Percentiles rank a stretch among this genome's conserved stretches.
phyloP scores from a whole-genome alignment of 2,329 filamentous ascomycete genomes.

The Trichophyton equinum region DNA sequence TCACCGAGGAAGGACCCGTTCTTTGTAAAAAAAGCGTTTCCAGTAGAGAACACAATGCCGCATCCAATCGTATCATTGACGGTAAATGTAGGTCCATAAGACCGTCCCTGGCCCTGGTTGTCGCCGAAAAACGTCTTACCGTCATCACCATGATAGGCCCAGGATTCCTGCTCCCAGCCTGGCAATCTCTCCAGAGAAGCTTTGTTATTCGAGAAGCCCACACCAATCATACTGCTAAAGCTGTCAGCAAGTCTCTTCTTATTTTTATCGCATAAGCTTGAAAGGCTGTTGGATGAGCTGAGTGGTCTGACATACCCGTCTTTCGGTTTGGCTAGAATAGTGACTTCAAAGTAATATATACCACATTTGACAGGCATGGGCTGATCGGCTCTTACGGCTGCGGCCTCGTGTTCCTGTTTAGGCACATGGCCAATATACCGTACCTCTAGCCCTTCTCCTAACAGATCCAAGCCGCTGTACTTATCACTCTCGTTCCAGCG shows the following conservation, averaged over 20 bases:
- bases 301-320: conserved; percentile 43
- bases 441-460: conserved; percentile 61
- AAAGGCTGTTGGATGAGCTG: neutral
- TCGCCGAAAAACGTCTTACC: conserved; percentile 50
- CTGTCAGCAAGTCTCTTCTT: conserved; percentile 6
- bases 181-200: conserved; percentile 49
- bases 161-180: conserved; percentile 54
- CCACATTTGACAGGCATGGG: conserved; percentile 82
- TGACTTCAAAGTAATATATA: conserved; percentile 84
- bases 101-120: conserved; percentile 41
- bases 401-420: conserved; percentile 60
- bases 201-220: conserved; percentile 50
- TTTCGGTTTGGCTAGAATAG: conserved; percentile 52
- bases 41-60: conserved; percentile 51
- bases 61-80: conserved; percentile 51
- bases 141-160: conserved; percentile 56
- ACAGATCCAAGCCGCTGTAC: conserved; percentile 58
- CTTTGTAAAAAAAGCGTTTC: conserved; percentile 52
- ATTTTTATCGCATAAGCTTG: neutral
- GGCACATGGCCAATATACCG: conserved; percentile 46
- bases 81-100: conserved; percentile 49
- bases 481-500: conserved; percentile 75
- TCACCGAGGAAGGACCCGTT: conserved; percentile 48
- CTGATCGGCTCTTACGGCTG: conserved; percentile 67
- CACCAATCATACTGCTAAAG: conserved; percentile 31